A percentile compares a stretch with the other conserved stretches of the same genome.
Evolutionary conservation across 805 yeast species (phyloP).

Genomic region (Candida chilensis): DNA sequence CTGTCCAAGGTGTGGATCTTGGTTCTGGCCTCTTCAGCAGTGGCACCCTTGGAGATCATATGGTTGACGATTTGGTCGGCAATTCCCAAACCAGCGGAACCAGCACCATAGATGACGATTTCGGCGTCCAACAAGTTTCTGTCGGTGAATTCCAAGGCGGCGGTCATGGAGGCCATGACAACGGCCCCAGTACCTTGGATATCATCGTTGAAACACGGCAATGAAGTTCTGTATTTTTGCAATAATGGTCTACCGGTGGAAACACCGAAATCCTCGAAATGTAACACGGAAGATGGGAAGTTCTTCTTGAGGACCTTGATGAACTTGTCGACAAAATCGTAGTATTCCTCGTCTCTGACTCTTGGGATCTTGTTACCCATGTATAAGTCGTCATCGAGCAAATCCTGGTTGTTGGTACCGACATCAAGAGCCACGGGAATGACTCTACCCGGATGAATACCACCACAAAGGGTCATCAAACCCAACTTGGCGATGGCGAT

Average conservation of each 20-base stretch:
- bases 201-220: conserved; percentile 37
- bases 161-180: conserved; percentile 38
- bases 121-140: conserved; percentile 23
- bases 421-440: conserved; percentile 32
- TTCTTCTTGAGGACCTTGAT: conserved; percentile 24
- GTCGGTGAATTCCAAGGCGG: conserved; percentile 29
- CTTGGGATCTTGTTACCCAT: conserved; percentile 35
- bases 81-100: conserved; percentile 36
- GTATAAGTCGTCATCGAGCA: conserved; percentile 29
- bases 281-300: conserved; percentile 34
- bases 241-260: conserved; percentile 34
- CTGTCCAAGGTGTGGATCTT: conserved; percentile 31
- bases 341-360: conserved; percentile 33
- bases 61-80: conserved; percentile 37
- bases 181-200: conserved; percentile 42
- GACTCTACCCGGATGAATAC: conserved; percentile 36
- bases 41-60: conserved; percentile 31
- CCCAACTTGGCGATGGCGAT: conserved; percentile 37
- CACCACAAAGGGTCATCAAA: conserved; percentile 37
- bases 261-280: conserved; percentile 38
- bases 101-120: conserved; percentile 34
- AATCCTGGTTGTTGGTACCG: conserved; percentile 31
- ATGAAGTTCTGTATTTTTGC: conserved; percentile 24
- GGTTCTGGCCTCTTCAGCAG: conserved; percentile 24
- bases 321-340: conserved; percentile 32